phyloP scores from a whole-genome alignment of 1,284 basidiomycete species.

The Lentinula novae-zelandiae region DNA sequence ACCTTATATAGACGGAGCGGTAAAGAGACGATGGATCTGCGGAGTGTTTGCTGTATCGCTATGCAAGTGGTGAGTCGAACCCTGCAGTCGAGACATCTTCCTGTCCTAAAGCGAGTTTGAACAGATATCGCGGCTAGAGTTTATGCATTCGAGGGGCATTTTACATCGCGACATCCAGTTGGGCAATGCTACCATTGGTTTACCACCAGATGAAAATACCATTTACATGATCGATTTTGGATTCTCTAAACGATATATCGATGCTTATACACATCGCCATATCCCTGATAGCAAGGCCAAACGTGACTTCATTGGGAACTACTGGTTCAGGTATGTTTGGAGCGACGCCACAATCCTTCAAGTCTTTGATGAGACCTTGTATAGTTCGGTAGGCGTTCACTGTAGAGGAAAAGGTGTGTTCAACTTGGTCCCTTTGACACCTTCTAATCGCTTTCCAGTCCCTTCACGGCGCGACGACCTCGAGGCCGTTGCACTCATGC shows the following conservation, averaged over 20 bases:
- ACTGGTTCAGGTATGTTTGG: constrained; percentile 61
- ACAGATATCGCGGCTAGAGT: constrained; percentile 64
- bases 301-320: constrained; percentile 76
- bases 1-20: constrained; percentile 51
- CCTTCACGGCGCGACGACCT: constrained; percentile 74
- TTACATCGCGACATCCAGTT: constrained; percentile 75
- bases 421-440: not conserved
- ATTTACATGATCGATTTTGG: constrained; percentile 84
- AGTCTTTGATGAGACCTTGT: not conserved
- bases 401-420: constrained; percentile 64
- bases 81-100: not conserved
- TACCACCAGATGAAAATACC: constrained; percentile 47
- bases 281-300: constrained; percentile 63
- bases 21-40: constrained; percentile 58
- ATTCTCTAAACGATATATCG: constrained; percentile 73
- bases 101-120: constrained; percentile 6
- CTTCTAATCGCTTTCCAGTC: constrained; percentile 34
- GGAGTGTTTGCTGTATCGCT: constrained; percentile 68
- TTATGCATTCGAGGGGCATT: constrained; percentile 69
- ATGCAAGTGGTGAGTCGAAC: constrained; percentile 60
- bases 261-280: constrained; percentile 55
- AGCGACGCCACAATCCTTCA: not conserved
- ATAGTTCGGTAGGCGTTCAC: constrained; percentile 65
- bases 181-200: constrained; percentile 67
- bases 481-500: constrained; percentile 71